Evolutionary conservation across 768 basidiomycete genomes (phyloP), one percentile per base, ranked within the genome.

Genomic region (Ramaria rubella): DNA sequence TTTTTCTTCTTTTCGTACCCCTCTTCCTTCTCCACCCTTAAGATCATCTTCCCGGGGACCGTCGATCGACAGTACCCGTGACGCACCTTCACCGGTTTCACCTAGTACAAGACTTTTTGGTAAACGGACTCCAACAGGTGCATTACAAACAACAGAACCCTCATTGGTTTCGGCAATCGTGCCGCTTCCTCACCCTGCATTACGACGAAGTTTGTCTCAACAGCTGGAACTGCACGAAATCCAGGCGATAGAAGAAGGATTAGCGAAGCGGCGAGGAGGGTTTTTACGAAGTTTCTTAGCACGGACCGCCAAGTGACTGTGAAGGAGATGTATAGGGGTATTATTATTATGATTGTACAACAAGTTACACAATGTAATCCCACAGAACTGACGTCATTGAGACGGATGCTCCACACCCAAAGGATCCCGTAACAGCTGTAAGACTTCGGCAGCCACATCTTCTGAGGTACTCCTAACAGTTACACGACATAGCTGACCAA

Each of bases 391-490:
- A 7, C 42, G n/a, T 54, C 21, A 56, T 56, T 30, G 23, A 19
- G 55, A 30, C 6, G 31, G 33, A 5, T 30, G 38, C 58, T 54
- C 49, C 56, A 58, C 53, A 57, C 65, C 69, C 34, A 80, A 65
- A 4, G 70, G 70, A 60, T 64, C 73, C 61, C 74, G 73, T 38
- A 81, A 48, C 19, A 77, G 66, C 56, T 76, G 81, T 65, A 83
- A 78, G 42, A 88, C 83, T 67, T 88, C 86, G 4, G 68, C 61
- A 38, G 90, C 87, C 8, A 97, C 94, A 9, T 85, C 81, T 68
- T 94, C 94, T 55, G 96, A 97, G 3, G 96, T 98, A 65, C 93
- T 95, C 66, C 96, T 81, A 43, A 97, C 81, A 5, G 96, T 99
- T 58, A 97, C 67, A 33, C 96, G 87, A 72, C 93, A 97, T 31